Base-by-base conservation (phyloP, 164 flowering plant species). In the Dillenia suffruticosa region DNA sequence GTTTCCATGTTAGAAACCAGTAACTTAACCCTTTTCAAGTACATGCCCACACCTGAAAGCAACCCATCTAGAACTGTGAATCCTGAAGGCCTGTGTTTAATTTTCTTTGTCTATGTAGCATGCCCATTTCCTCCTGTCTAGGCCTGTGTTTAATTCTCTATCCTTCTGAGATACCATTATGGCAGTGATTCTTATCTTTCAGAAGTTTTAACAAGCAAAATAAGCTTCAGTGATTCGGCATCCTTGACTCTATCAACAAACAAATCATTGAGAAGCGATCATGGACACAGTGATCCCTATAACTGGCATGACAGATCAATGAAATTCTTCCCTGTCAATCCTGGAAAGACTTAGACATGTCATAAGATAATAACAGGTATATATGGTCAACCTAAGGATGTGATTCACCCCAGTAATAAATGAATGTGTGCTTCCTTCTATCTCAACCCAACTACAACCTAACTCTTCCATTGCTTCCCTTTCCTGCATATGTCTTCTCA, bases 381-480 rank as follows among this genome's bases (percentile, higher is more conserved):
- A 77, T 68, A 46, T 12, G 12, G 24, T 56, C 62, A 45, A 66
- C 63, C 44, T 73, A 62, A 5, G 24, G 53, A 69, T 77, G 80
- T 54, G 74, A 74, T 62, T 74, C 71, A 57, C 78, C 60, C 71
- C 69, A 15, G 63, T 49, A n/a, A 67, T 59, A 66, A 77, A 74
- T 46, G 61, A 52, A 17, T 63, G 64, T 61, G 45, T 55, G 56
- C 15, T 70, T 44, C 66, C 70, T 45, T 66, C 50, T 49, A 77
- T 69, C 48, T 77, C 80, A 56, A 77, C 54, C 75, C 75, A 77
- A 63, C 77, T 76, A 57, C 44, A 54, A 16, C 74, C 70, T 52
- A 65, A 19, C 59, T 71, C 73, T 65, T 77, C 67, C 22, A 15
- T 64, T 51, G 58, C 54, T 60, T 61, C 75, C 59, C 44, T 55